Evolutionary conservation across 179 eudicot species (phyloP).

Genomic region (Spergularia azorica): DNA sequence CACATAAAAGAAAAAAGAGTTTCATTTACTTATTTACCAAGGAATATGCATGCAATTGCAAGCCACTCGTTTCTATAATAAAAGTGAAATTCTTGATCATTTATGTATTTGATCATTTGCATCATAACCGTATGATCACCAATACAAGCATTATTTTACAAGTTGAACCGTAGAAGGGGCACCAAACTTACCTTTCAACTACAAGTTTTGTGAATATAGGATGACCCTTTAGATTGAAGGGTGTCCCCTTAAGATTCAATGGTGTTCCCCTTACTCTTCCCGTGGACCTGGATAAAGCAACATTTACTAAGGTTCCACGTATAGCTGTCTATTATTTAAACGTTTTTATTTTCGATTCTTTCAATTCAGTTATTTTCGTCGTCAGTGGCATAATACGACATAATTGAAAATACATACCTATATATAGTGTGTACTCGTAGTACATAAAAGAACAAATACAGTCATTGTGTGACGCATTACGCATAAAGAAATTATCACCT

Average conservation of each 20-base stretch:
- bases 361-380: neutral
- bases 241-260: conserved; percentile 11
- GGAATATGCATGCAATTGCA: conserved; percentile 15
- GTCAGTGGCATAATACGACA: neutral
- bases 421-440: too few relatives aligned
- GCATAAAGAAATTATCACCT: too few relatives aligned
- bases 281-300: neutral
- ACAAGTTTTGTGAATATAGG: neutral
- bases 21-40: conserved; percentile 21
- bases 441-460: too few relatives aligned
- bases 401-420: neutral
- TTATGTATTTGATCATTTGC: neutral
- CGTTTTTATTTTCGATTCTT: neutral
- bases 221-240: conserved; percentile 17
- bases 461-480: too few relatives aligned
- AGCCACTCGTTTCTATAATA: neutral
- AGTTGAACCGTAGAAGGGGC: neutral
- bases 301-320: neutral
- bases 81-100: conserved; percentile 12
- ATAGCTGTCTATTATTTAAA: neutral
- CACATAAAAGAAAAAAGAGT: neutral
- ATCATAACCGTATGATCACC: neutral
- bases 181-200: neutral
- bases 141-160: neutral
- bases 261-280: conserved; percentile 8